These are phyloP conservation scores for Trichosanthes truncata DNA, from an alignment of 306 rosid genomes.

Conservation along the genomic window DNA sequence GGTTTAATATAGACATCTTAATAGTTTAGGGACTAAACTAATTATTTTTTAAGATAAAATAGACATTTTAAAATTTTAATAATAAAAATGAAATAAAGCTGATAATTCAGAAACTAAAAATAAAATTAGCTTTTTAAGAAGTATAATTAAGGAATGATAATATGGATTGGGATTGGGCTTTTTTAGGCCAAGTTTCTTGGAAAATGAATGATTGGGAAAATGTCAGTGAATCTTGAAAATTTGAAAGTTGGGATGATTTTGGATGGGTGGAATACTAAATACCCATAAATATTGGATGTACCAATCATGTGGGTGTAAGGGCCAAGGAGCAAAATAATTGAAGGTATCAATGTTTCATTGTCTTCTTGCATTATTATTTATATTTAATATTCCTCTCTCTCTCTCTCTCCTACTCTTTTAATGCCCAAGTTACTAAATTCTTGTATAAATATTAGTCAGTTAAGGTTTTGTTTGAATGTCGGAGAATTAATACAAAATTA, in stretches of 20 bases:
- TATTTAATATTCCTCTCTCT: not conserved
- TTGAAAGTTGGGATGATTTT: not conserved
- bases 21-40: too few species aligned
- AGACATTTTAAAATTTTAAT: too few species aligned
- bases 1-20: too few species aligned
- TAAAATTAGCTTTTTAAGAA: not conserved
- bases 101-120: not conserved
- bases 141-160: not conserved
- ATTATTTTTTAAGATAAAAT: too few species aligned
- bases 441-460: not conserved
- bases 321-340: not conserved
- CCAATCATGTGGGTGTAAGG: conserved; percentile 9
- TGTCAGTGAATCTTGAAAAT: not conserved
- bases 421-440: not conserved
- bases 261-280: conserved; percentile 6
- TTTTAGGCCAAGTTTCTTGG: not conserved
- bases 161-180: not conserved
- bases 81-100: too few species aligned
- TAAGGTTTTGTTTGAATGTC: not conserved
- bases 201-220: not conserved
- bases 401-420: not conserved
- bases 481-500: not conserved
- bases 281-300: conserved; percentile 6
- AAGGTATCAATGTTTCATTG: conserved; percentile 1
- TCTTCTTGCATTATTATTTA: not conserved